Evolutionary conservation across 2,329 filamentous ascomycete genomes (phyloP), one percentile per base, ranked within the genome.

Genomic region (Epichloe gansuensis): DNA sequence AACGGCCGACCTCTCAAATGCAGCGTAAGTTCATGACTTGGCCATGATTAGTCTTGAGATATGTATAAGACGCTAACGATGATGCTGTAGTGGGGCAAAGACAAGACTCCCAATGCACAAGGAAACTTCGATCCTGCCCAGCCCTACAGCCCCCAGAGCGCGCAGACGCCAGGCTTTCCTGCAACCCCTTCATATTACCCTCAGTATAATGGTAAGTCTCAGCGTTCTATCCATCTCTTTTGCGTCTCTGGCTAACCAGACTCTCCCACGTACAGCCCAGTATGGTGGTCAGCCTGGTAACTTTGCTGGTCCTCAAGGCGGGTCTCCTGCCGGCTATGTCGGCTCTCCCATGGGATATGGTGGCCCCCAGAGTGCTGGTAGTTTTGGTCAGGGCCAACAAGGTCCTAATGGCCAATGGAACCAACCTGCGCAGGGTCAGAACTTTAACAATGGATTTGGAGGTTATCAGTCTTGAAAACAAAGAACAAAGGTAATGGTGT

Each of bases 1-100:
- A 96, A 98, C 64, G 93, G 93, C 50, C 85, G 93, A 59, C 93
- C 93, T 51, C 73, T 98, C 61, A 98, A 98, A 79, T 98, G 93
- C 80, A 97, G 91, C 71, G 91, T 97, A 86, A 75, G 91, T 85
- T 55, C 28, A 50, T 39, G 42, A 63, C 72, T 63, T 55, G 28
- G 60, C 59, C 56, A 11, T 8, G 2, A 42, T 11, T 15, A 41
- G 23, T 28, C 41, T 25, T 28, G 34, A 17, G 25, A 45, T 15
- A 25, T 17, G 6, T 37, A 46, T 31, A 4, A 52, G 15, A 17
- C 17, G 48, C 45, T 55, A 35, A 55, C 42, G 15, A 43, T 45
- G 28, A 43, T 39, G 28, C 59, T 61, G 41, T 65, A 97, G 91
- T 98, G 93, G 93, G 93, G 93, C 67, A 98, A 98, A 75, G 93